Percentiles rank a stretch among this genome's conserved stretches.
Evolutionary conservation across 768 basidiomycete genomes (phyloP).

Genomic region (Porphyrellus cyaneotinctus): DNA sequence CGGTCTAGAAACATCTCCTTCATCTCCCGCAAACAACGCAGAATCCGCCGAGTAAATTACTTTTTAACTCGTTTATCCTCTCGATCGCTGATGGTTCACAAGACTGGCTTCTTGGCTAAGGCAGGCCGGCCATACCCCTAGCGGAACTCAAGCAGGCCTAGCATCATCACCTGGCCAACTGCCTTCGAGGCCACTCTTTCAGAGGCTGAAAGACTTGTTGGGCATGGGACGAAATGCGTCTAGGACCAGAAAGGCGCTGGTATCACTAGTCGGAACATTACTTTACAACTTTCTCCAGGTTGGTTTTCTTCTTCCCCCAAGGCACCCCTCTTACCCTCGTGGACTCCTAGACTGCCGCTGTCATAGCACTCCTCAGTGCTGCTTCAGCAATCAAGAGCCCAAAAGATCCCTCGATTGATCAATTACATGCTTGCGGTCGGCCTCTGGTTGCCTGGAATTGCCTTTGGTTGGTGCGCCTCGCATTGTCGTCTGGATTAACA

Average conservation of each 20-base stretch:
- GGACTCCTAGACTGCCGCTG: slow-evolving; percentile 43
- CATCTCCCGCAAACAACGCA: slow-evolving; percentile 17
- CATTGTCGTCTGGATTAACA: slow-evolving; percentile 45
- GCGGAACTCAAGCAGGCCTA: slow-evolving; percentile 3
- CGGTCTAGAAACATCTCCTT: slow-evolving; percentile 17
- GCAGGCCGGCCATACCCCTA: slow-evolving; percentile 22
- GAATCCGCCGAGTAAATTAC: slow-evolving; percentile 17
- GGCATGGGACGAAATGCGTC: slow-evolving; percentile 54
- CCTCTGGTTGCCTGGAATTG: slow-evolving; percentile 67
- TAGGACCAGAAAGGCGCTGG: slow-evolving; percentile 47
- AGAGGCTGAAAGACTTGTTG: slow-evolving; percentile 36
- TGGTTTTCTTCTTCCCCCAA: slow-evolving; percentile 11
- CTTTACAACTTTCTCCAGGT: slow-evolving; percentile 54
- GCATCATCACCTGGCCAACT: slow-evolving; percentile 6
- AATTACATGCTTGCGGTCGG: slow-evolving; percentile 60
- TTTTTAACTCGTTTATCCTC: slow-evolving; percentile 3
- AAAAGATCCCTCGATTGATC: slow-evolving; percentile 36
- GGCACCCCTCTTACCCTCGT: not conserved
- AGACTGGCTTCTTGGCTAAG: slow-evolving; percentile 24
- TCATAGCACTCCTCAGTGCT: slow-evolving; percentile 47
- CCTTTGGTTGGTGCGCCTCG: slow-evolving; percentile 56
- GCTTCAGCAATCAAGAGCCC: slow-evolving; percentile 48
- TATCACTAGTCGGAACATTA: slow-evolving; percentile 50
- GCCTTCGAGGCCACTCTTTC: slow-evolving; percentile 18
- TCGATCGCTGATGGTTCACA: slow-evolving; percentile 18